Conservation (phyloP, 108 stramenopile genomes). For the Craspedostauros australis region DNA sequence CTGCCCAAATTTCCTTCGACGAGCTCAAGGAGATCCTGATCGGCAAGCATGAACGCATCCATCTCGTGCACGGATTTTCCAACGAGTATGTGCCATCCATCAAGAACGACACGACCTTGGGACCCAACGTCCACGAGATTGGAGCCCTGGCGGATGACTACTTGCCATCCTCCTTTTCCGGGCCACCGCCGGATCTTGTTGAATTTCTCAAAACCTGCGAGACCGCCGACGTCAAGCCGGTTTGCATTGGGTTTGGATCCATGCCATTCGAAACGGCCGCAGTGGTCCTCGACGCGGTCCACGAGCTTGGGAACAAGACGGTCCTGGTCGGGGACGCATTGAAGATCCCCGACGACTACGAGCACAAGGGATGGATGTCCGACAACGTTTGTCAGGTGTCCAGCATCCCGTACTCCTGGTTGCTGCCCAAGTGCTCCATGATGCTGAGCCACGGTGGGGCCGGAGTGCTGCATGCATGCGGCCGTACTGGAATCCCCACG, state of each 20-base stretch:
- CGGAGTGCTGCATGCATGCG: conserved; percentile 14
- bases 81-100: conserved; percentile 10
- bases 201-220: conserved; percentile 7
- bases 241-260: conserved; percentile 28
- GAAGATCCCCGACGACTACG: background rate
- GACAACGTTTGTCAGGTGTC: background rate
- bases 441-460: conserved; percentile 28
- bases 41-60: conserved; percentile 1
- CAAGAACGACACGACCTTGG: background rate
- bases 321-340: conserved; percentile 10
- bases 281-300: conserved; percentile 10
- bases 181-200: conserved; percentile 1
- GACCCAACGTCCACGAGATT: conserved; percentile 11
- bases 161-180: conserved; percentile 5
- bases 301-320: background rate
- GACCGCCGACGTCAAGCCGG: conserved; percentile 4
- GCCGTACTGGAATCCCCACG: conserved; percentile 22
- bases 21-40: conserved; percentile 7
- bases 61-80: conserved; percentile 22
- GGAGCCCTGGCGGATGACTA: conserved; percentile 19
- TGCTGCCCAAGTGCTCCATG: conserved; percentile 20
- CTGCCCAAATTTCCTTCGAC: background rate
- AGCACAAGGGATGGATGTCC: background rate
- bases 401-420: conserved; percentile 10
- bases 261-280: conserved; percentile 11